Percentiles rank a stretch among this genome's conserved stretches.
Conservation (phyloP, 306 rosid genomes). For the Myrica gale region DNA sequence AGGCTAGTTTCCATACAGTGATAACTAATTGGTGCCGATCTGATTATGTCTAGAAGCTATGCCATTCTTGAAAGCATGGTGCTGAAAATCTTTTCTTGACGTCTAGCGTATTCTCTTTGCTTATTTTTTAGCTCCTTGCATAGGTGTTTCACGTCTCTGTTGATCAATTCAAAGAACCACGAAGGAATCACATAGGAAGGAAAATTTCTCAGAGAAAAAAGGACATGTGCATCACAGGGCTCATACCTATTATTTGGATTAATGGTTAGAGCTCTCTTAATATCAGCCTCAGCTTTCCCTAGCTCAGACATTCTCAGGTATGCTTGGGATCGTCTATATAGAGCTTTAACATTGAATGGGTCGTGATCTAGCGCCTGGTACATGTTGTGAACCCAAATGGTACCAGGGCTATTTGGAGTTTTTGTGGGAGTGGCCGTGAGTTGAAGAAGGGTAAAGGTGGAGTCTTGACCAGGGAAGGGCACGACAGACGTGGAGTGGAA, state of each 20-base stretch:
- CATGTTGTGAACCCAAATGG: too few species aligned
- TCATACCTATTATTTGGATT: conserved; percentile 64
- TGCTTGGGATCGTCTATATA: conserved; percentile 68
- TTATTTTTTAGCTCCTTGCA: conserved; percentile 49
- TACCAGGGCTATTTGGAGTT: too few species aligned
- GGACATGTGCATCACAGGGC: neutral
- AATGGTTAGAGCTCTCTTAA: conserved; percentile 46
- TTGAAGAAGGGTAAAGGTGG: too few species aligned
- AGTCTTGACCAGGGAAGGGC: too few species aligned
- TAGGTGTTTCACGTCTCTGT: conserved; percentile 55
- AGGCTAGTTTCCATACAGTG: too few species aligned
- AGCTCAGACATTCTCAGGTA: conserved; percentile 49
- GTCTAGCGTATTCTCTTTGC: conserved; percentile 49
- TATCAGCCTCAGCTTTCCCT: conserved; percentile 62
- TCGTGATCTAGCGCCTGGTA: conserved; percentile 55
- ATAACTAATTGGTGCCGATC: too few species aligned
- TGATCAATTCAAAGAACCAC: neutral
- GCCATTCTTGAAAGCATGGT: conserved; percentile 61
- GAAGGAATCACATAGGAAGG: neutral
- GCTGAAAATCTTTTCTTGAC: conserved; percentile 53
- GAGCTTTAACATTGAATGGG: conserved; percentile 58
- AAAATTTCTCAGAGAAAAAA: neutral
- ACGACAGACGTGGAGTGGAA: too few species aligned
- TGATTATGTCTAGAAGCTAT: neutral
- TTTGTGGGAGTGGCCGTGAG: too few species aligned